These are phyloP conservation scores for Beauveria sp. DNA, from an alignment of 2,329 filamentous ascomycete genomes.

Conservation along the genomic window DNA sequence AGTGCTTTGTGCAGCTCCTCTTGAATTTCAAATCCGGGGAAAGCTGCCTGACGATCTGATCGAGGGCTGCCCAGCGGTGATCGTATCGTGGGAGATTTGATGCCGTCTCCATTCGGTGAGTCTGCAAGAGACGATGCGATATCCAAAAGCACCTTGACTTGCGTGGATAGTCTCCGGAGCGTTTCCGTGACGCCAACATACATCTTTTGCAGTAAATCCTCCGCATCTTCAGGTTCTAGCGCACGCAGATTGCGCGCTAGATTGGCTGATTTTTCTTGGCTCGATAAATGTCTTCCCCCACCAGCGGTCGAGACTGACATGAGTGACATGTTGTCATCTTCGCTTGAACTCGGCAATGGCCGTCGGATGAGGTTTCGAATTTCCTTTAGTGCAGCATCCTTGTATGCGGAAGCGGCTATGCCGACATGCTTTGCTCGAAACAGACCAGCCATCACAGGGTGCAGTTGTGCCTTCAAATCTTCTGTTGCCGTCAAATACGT, in stretches of 20 bases:
- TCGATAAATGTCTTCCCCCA: constrained; percentile 59
- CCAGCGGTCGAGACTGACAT: constrained; percentile 73
- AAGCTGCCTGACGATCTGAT: constrained; percentile 22
- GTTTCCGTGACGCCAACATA: constrained; percentile 87
- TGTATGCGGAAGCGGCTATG: constrained; percentile 73
- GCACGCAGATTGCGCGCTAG: constrained; percentile 81
- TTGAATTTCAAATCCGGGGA: constrained; percentile 44
- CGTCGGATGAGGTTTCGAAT: constrained; percentile 77
- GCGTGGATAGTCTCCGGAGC: constrained; percentile 73
- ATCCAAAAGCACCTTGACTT: constrained; percentile 91
- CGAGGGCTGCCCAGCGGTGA: constrained; percentile 48
- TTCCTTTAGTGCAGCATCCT: constrained; percentile 77
- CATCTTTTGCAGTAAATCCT: constrained; percentile 71
- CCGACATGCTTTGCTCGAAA: constrained; percentile 72
- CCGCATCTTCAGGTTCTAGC: constrained; percentile 75
- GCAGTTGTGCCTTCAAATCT: constrained; percentile 61
- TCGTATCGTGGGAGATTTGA: constrained; percentile 40
- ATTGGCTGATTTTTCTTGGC: constrained; percentile 84
- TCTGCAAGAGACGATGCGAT: constrained; percentile 69
- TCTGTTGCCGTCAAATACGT: constrained; percentile 70
- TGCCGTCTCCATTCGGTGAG: constrained; percentile 26
- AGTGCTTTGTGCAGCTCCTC: constrained; percentile 70
- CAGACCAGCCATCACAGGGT: constrained; percentile 68
- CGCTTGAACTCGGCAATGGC: constrained; percentile 83
- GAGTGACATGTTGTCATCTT: constrained; percentile 88